Base-by-base conservation (phyloP, 495 filamentous ascomycete genomes). In the Hypoxylon perforatum region DNA sequence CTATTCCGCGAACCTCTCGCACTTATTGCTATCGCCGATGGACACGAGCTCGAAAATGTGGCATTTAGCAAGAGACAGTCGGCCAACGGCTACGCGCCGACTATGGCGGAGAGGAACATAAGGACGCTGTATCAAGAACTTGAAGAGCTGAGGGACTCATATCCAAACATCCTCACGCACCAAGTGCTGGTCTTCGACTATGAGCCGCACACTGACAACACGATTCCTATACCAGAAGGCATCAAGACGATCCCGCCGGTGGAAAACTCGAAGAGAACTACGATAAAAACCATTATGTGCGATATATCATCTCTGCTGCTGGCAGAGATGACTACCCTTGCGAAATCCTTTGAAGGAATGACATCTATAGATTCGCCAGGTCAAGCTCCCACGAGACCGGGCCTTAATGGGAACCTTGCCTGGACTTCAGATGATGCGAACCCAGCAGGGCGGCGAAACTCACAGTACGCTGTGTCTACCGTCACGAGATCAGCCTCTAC, bases 261-360 rank as follows among this genome's bases (percentile, higher is more conserved):
- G 15, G 84, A 89, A 57, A 81, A 86, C 17, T 91, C 87, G 33
- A 91, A 88, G 73, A 85, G 87, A 44, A 96, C 92, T n/a, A 97
- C 92, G 3, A 94, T 96, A 81, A 97, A 95, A 76, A 97, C 92
- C 2, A 86, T 96, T 63, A 89, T 98, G 83, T 97, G 95, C 73
- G 93, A 97, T 76, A 86, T 97, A 46, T 94, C 93, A 4, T 90
- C 92, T 17, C 70, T 90, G 15, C 77, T 99, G 38, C 82, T 99
- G 19, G 91, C 90, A 9, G 94, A 97, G 73, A 85, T 99, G 84
- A 91, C 91, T 28, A 89, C 87, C 4, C 87, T 96, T 61, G 94
- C 93, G 59, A 94, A 88, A 65, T 92, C 91, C 0, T 84, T 94
- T 51, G 94, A 97, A 76, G 91, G 79, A 15, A 85, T 92, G 70